phyloP scores from a whole-genome alignment of 305 asterid genomes.

The Rubia occidens region DNA sequence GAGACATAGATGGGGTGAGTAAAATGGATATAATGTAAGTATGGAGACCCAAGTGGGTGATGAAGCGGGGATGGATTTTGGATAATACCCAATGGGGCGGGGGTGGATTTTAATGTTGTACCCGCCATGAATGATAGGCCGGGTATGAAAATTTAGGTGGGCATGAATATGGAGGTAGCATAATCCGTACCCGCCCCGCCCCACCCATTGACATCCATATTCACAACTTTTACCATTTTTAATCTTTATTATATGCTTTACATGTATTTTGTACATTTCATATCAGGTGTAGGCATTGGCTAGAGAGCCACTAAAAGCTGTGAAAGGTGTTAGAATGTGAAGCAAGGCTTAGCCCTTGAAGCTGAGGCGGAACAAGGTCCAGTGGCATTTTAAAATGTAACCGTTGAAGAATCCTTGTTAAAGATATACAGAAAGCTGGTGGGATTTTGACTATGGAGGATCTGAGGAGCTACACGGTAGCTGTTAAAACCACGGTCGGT shows the following conservation, averaged over 20 bases:
- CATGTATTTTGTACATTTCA: neutral
- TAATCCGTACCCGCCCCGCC: no score
- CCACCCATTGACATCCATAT: slow-evolving; percentile 28
- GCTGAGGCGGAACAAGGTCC: slow-evolving; percentile 71
- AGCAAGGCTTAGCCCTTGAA: slow-evolving; percentile 57
- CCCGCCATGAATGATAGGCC: no score
- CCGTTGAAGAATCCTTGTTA: slow-evolving; percentile 45
- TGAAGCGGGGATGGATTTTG: no score
- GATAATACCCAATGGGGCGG: no score
- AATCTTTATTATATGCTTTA: neutral
- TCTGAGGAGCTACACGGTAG: slow-evolving; percentile 50
- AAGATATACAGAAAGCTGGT: slow-evolving; percentile 21
- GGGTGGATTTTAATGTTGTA: no score
- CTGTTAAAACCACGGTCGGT: slow-evolving; percentile 39
- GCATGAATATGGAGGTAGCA: no score
- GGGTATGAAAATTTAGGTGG: no score
- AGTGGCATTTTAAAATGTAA: slow-evolving; percentile 52
- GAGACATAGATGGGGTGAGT: no score
- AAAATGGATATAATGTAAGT: no score
- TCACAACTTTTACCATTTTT: neutral
- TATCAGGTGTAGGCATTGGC: slow-evolving; percentile 51
- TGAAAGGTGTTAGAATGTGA: slow-evolving; percentile 58
- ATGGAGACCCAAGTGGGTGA: no score
- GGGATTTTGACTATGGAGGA: slow-evolving; percentile 52
- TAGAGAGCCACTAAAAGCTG: slow-evolving; percentile 48